Base-by-base conservation (phyloP, 1,139 yeast genomes). In the Hemisphaericaspora xylofermentans region DNA sequence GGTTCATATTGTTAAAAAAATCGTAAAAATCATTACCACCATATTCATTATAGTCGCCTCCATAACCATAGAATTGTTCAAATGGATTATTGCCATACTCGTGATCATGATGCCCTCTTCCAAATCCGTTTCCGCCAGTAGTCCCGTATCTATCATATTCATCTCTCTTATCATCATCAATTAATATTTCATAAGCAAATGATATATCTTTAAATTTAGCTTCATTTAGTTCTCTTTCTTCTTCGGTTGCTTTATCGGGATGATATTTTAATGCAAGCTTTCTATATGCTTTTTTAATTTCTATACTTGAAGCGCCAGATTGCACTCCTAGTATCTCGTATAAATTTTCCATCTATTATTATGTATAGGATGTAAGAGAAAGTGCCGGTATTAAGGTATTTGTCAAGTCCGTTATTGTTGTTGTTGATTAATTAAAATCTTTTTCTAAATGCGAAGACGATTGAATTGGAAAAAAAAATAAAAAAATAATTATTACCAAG, bases 181-280 rank as follows among this genome's bases (percentile, higher is more conserved):
- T 76, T 44, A 87, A 67, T 12, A 82, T 67, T 57, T 87, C 95
- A 57, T 88, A 87, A 0, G 95, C 95, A 44, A 82, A 84, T 12
- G 82, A 74, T 41, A 88, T 76, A 53, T 82, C 88, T 60, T 87
- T 88, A 61, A 88, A 88, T 58, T 74, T 78, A 45, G 76, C 65
- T 56, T 87, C 95, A 1, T 91, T 85, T 30, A 66, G 78, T 19
- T 71, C 82, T 41, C 94, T 73, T 43, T 78, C 79, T 6, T 76
- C 80, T 48, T 82, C 89, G 0, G 77, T 62, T 2, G 78, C 91
- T 58, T 88, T 88, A 58, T 88, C 96, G 0, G 96, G 96, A 58
- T 88, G 96, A 55, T 80, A 76, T 43, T 70, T 67, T 40, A 88
- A 70, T 10, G 95, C 95, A 42, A 84, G 71, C 49, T 78, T 81